Conservation (phyloP, 805 yeast genomes). For the Zygosaccharomyces lentus region DNA sequence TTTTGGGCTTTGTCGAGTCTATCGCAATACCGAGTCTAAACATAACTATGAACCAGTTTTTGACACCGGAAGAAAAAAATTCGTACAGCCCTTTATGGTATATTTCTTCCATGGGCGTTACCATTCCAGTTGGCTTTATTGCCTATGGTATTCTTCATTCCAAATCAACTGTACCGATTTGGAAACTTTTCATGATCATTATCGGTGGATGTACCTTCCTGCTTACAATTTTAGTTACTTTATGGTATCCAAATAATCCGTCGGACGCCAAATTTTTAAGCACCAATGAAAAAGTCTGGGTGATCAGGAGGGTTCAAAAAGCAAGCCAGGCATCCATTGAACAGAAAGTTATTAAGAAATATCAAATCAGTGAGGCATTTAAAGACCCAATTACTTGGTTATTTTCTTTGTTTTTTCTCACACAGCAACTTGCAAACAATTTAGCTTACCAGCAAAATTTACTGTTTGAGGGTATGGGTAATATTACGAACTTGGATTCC, state of each 20-base stretch:
- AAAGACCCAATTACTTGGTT: slow-evolving; percentile 48
- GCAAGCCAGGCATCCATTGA: slow-evolving; percentile 42
- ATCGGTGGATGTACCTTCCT: slow-evolving; percentile 56
- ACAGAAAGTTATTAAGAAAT: slow-evolving; percentile 43
- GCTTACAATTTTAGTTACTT: slow-evolving; percentile 31
- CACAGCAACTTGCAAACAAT: slow-evolving; percentile 49
- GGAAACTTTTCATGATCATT: slow-evolving; percentile 55
- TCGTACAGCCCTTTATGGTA: slow-evolving; percentile 52
- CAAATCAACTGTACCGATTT: slow-evolving; percentile 32
- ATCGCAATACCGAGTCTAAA: slow-evolving; percentile 44
- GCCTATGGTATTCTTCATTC: slow-evolving; percentile 38
- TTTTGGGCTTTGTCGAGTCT: slow-evolving; percentile 48
- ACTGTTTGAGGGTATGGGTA: no score
- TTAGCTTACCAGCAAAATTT: slow-evolving; percentile 50
- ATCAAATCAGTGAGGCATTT: slow-evolving; percentile 46
- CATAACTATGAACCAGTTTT: slow-evolving; percentile 47
- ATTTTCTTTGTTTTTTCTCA: slow-evolving; percentile 38
- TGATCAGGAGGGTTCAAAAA: slow-evolving; percentile 42
- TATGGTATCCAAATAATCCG: slow-evolving; percentile 54
- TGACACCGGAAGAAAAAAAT: slow-evolving; percentile 46
- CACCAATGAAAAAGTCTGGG: slow-evolving; percentile 47
- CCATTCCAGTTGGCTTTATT: slow-evolving; percentile 51
- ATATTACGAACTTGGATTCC: slow-evolving; percentile 43
- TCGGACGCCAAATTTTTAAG: slow-evolving; percentile 45
- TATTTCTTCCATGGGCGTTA: slow-evolving; percentile 46